Percentiles rank a stretch among this genome's conserved stretches.
phyloP scores from a whole-genome alignment of 495 filamentous ascomycete species.

The Penicillium tannophilum region DNA sequence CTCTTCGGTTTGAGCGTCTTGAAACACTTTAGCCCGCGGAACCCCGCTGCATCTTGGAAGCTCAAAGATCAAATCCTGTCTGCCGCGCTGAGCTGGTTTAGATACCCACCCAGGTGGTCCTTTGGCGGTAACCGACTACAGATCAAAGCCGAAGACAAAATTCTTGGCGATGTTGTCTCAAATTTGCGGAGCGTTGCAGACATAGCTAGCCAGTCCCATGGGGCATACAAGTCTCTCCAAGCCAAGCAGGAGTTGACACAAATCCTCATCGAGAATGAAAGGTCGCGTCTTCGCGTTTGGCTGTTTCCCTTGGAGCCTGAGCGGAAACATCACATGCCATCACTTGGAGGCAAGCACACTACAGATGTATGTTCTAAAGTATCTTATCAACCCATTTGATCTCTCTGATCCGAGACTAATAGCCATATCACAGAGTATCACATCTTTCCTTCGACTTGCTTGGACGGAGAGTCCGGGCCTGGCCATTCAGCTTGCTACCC shows the following conservation, averaged over 20 bases:
- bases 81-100: slow-evolving; percentile 87
- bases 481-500: slow-evolving; percentile 75
- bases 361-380: slow-evolving; percentile 31
- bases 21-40: slow-evolving; percentile 64
- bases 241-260: slow-evolving; percentile 79
- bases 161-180: slow-evolving; percentile 74
- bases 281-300: slow-evolving; percentile 84
- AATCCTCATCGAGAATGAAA: slow-evolving; percentile 81
- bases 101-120: slow-evolving; percentile 82
- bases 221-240: slow-evolving; percentile 65
- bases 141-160: slow-evolving; percentile 84
- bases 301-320: slow-evolving; percentile 78
- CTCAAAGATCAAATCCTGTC: slow-evolving; percentile 88
- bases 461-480: slow-evolving; percentile 83
- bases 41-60: slow-evolving; percentile 62
- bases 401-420: slow-evolving; percentile 16
- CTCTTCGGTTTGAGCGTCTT: slow-evolving; percentile 80
- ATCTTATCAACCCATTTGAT: slow-evolving; percentile 5
- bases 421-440: slow-evolving; percentile 25
- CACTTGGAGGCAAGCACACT: slow-evolving; percentile 32
- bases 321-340: slow-evolving; percentile 55
- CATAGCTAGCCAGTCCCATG: slow-evolving; percentile 56
- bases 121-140: slow-evolving; percentile 93
- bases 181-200: slow-evolving; percentile 58
- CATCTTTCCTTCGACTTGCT: slow-evolving; percentile 71